These are phyloP conservation scores for Arthrinium phaeospermum DNA, from an alignment of 2,329 filamentous ascomycete species.

Conservation along the genomic window DNA sequence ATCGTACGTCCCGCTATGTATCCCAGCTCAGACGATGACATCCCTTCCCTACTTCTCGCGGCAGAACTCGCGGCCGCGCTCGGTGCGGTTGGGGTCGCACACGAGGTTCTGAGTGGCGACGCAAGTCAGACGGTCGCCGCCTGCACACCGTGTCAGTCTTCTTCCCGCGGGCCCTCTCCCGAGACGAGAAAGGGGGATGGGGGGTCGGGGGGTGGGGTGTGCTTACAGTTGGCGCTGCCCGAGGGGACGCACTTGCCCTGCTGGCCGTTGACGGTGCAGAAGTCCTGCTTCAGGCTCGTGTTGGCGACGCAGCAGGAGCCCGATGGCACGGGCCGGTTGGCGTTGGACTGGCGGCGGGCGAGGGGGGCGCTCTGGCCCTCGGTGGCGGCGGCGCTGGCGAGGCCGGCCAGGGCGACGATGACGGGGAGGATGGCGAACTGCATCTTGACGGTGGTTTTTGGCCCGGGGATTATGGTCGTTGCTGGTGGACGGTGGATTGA, in stretches of 20 bases:
- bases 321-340: constrained; percentile 40
- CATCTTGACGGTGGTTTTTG: constrained; percentile 33
- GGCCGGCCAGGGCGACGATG: constrained; percentile 34
- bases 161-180: neutral
- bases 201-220: too few relatives aligned
- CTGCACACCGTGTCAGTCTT: constrained; percentile 19
- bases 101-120: constrained; percentile 35
- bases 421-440: constrained; percentile 34
- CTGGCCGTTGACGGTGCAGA: constrained; percentile 41
- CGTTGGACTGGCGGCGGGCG: constrained; percentile 39
- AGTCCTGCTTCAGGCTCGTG: constrained; percentile 44
- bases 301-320: constrained; percentile 44
- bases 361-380: constrained; percentile 34
- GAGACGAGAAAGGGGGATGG: neutral
- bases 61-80: constrained; percentile 38
- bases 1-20: neutral
- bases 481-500: neutral
- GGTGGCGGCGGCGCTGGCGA: constrained; percentile 28
- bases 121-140: constrained; percentile 35
- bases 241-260: constrained; percentile 42
- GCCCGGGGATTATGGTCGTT: neutral
- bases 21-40: neutral
- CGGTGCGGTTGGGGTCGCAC: constrained; percentile 35
- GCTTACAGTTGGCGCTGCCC: constrained; percentile 43
- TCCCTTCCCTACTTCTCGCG: constrained; percentile 29